Conservation (phyloP, 306 rosid genomes). For the Trifolium subterraneum region DNA sequence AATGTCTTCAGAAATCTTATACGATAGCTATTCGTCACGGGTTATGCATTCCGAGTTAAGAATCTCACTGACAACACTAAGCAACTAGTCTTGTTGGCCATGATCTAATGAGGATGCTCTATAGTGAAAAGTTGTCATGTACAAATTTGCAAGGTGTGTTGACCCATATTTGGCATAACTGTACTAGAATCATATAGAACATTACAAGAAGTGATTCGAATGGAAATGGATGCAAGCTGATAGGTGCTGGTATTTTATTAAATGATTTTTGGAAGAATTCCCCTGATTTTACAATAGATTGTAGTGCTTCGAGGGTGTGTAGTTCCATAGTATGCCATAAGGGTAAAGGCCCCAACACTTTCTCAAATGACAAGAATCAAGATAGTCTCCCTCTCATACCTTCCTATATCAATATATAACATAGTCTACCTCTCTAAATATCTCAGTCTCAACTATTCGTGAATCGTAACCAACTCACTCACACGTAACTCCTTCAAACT, state of each 20-base stretch:
- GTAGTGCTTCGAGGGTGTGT: constrained; percentile 1
- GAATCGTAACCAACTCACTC: background rate
- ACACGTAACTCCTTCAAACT: background rate
- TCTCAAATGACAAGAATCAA: constrained; percentile 1
- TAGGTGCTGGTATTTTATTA: background rate
- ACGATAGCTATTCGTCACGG: background rate
- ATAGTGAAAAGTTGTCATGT: constrained; percentile 11
- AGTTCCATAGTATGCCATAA: background rate
- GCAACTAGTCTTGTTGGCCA: constrained; percentile 21
- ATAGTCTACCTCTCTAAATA: background rate
- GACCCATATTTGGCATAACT: constrained; percentile 7
- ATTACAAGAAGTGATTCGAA: constrained; percentile 13
- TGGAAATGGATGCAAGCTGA: background rate
- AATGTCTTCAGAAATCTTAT: constrained; percentile 26
- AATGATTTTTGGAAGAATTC: background rate
- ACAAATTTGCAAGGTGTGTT: background rate
- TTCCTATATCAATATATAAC: background rate
- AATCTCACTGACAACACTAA: background rate
- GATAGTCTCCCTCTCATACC: background rate
- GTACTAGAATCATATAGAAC: constrained; percentile 1
- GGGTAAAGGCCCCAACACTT: background rate
- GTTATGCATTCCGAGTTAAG: constrained; percentile 23
- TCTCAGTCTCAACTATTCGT: background rate
- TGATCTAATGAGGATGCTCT: constrained; percentile 30
- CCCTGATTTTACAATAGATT: background rate